These are phyloP conservation scores for Macrolepiota albuminosa DNA, from an alignment of 768 basidiomycete genomes.

Conservation along the genomic window DNA sequence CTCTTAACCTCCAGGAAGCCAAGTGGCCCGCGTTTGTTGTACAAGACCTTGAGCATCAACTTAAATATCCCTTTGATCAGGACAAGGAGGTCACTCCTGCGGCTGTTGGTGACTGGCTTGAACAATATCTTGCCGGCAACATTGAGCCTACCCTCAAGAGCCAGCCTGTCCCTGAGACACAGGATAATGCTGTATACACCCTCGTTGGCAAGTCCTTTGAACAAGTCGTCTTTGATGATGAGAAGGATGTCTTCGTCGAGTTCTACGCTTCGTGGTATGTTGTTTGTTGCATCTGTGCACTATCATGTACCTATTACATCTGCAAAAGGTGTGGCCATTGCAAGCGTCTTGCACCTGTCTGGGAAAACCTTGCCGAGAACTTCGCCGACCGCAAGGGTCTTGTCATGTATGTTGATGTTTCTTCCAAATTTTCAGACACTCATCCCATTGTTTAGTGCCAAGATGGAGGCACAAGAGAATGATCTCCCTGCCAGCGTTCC, in stretches of 20 bases:
- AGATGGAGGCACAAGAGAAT: slow-evolving; percentile 96
- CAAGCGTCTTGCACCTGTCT: slow-evolving; percentile 93
- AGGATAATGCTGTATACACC: slow-evolving; percentile 77
- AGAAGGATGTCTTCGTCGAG: slow-evolving; percentile 94
- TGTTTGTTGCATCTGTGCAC: slow-evolving; percentile 4
- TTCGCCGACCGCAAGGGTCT: slow-evolving; percentile 74
- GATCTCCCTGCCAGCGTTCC: slow-evolving; percentile 85
- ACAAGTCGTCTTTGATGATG: slow-evolving; percentile 76
- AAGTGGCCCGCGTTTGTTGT: slow-evolving; percentile 95
- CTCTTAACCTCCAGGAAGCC: slow-evolving; percentile 78
- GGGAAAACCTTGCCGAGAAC: slow-evolving; percentile 87
- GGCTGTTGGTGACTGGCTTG: slow-evolving; percentile 54
- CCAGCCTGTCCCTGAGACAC: slow-evolving; percentile 76
- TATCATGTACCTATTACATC: neutral
- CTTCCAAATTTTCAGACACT: slow-evolving; percentile 7
- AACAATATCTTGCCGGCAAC: slow-evolving; percentile 64
- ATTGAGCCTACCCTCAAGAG: slow-evolving; percentile 86
- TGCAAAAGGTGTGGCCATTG: slow-evolving; percentile 82
- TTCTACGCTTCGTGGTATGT: slow-evolving; percentile 95
- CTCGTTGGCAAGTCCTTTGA: slow-evolving; percentile 92
- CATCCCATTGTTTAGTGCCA: slow-evolving; percentile 53
- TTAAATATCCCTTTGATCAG: slow-evolving; percentile 88
- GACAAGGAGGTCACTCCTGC: slow-evolving; percentile 53
- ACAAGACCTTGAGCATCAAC: slow-evolving; percentile 77
- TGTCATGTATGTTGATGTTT: slow-evolving; percentile 54